phyloP scores from a whole-genome alignment of 140 eudicot genomes.

The Anethum foeniculum region DNA sequence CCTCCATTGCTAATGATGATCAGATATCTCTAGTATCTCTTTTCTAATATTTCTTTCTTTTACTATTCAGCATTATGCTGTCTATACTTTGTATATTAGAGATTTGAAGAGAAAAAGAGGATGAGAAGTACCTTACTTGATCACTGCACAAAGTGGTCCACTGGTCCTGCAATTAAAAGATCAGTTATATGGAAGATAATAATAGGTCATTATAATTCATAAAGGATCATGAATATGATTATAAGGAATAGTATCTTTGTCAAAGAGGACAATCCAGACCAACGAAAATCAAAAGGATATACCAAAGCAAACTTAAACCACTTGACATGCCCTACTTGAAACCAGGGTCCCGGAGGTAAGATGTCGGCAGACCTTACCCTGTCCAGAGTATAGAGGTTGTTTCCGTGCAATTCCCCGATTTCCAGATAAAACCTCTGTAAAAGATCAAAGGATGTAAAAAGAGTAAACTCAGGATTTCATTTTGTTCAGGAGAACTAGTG shows the following conservation, averaged over 20 bases:
- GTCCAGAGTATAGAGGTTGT: not conserved
- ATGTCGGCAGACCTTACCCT: not conserved
- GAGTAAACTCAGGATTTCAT: not conserved
- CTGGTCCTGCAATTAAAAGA: not conserved
- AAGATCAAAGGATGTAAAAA: not conserved
- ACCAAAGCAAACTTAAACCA: not conserved
- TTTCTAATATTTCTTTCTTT: not conserved
- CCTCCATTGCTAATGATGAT: conserved; percentile 24
- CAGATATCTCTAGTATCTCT: not conserved
- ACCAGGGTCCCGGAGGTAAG: not conserved
- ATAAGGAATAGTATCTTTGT: not conserved
- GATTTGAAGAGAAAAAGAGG: not conserved
- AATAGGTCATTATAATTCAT: not conserved
- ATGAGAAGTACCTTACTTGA: not conserved
- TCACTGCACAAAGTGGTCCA: not conserved
- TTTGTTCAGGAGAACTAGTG: not conserved
- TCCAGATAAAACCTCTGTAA: not conserved
- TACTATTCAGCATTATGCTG: not conserved
- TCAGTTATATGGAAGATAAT: not conserved
- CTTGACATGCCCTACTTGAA: not conserved
- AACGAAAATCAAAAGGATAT: not conserved
- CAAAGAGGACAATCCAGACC: not conserved
- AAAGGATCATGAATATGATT: not conserved
- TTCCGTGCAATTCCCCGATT: not conserved
- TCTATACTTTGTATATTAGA: not conserved